phyloP scores from a whole-genome alignment of 1,284 basidiomycete genomes.

The Puccinia brachypodii region DNA sequence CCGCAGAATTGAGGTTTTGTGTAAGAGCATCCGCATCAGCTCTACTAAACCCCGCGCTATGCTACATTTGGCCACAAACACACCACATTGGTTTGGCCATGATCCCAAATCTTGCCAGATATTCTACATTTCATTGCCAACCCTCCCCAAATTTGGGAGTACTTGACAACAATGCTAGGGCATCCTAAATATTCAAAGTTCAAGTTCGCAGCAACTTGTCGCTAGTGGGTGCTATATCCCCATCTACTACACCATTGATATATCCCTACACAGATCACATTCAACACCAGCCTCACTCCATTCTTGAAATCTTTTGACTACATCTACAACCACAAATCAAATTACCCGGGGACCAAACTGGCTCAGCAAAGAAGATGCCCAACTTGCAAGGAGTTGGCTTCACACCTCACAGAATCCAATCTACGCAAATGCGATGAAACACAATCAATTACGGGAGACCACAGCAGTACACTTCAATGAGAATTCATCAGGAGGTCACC shows the following conservation, averaged over 20 bases:
- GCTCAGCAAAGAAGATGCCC: conserved; percentile 1
- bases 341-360: background rate
- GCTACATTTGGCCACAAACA: no score
- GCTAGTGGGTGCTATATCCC: background rate
- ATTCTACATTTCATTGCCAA: background rate
- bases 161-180: background rate
- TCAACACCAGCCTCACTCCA: background rate
- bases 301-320: background rate
- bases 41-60: no score
- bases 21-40: no score
- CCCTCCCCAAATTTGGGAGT: background rate
- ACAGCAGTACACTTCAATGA: background rate
- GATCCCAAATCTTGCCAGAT: background rate
- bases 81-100: background rate
- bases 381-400: background rate
- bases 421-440: background rate
- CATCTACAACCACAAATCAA: background rate
- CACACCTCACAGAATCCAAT: background rate
- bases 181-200: background rate
- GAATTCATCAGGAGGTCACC: background rate
- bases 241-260: background rate
- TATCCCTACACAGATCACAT: background rate
- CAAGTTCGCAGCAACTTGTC: background rate
- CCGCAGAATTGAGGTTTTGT: no score
- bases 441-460: background rate